Conservation (phyloP, 345 rosid genomes). For the Pugionium cornutum region DNA sequence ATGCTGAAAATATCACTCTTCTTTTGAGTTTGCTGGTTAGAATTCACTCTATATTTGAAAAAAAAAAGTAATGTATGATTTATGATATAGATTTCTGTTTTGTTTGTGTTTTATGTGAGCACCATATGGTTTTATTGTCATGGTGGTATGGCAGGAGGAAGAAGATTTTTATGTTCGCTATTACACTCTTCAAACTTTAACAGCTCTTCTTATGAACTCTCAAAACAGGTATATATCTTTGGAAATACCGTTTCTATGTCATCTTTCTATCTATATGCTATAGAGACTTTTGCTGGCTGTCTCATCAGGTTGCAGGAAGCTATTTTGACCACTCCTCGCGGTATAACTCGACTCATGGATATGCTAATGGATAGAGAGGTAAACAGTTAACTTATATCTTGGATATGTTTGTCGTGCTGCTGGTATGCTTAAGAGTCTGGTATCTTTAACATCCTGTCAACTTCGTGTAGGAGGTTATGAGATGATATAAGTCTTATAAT, state of each 20-base stretch:
- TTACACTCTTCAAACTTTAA: conserved; percentile 90
- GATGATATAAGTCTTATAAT: not conserved
- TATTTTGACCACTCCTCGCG: conserved; percentile 93
- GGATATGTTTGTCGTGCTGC: conserved; percentile 6
- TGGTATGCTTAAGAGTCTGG: conserved; percentile 12
- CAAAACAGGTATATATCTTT: conserved; percentile 65
- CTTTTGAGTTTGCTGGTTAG: conserved; percentile 88
- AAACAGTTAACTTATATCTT: conserved; percentile 7
- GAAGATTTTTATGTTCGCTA: conserved; percentile 96
- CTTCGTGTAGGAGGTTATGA: conserved; percentile 22
- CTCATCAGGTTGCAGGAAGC: conserved; percentile 97
- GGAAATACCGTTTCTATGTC: conserved; percentile 12
- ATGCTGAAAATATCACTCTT: conserved; percentile 90
- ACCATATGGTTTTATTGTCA: conserved; percentile 8
- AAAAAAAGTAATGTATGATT: no score
- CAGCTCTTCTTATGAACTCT: conserved; percentile 91
- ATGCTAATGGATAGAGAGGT: conserved; percentile 99
- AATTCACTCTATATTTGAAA: conserved; percentile 1
- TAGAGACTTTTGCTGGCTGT: conserved; percentile 46
- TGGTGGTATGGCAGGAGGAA: conserved; percentile 65
- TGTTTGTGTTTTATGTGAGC: not conserved
- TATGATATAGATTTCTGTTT: not conserved
- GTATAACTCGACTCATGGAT: conserved; percentile 97
- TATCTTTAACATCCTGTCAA: conserved; percentile 8
- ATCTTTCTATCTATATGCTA: conserved; percentile 31